These are phyloP conservation scores for Boletus rufocinnamomeus DNA, from an alignment of 768 basidiomycete species.

Conservation along the genomic window DNA sequence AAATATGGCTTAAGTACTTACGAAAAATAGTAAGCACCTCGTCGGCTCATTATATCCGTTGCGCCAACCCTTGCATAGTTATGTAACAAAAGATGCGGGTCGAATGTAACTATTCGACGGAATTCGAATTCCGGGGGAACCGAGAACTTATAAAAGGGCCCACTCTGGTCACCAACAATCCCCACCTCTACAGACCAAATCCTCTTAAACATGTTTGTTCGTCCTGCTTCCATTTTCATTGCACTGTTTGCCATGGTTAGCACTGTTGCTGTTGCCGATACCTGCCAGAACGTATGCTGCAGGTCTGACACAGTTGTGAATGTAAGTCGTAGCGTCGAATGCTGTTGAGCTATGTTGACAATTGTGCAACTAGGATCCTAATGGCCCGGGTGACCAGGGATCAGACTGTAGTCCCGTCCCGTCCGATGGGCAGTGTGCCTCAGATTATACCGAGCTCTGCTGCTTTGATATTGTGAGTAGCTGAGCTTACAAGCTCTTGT, in stretches of 20 bases:
- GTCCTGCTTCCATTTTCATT: neutral
- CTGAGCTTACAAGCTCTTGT: no score
- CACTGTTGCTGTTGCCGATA: neutral
- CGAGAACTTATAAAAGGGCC: conserved; percentile 4
- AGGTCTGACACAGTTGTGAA: neutral
- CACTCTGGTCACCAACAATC: no score
- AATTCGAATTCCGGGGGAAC: no score
- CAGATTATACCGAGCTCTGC: conserved; percentile 13
- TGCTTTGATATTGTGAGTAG: conserved; percentile 7
- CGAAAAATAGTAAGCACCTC: no score
- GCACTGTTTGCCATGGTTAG: neutral
- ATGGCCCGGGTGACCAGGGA: conserved; percentile 5
- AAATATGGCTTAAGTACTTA: no score
- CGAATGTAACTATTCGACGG: no score
- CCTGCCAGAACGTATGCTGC: conserved; percentile 5
- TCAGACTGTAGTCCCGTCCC: neutral
- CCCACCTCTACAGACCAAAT: no score
- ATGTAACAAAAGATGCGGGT: no score
- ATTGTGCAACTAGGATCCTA: neutral
- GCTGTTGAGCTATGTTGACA: neutral
- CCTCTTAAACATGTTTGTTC: conserved; percentile 7
- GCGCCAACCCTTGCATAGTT: no score
- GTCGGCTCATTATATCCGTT: no score
- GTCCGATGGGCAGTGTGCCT: neutral
- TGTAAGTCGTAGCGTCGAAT: neutral